These are phyloP conservation scores for Immersiella caudata DNA, from an alignment of 495 filamentous ascomycete genomes.

Conservation along the genomic window DNA sequence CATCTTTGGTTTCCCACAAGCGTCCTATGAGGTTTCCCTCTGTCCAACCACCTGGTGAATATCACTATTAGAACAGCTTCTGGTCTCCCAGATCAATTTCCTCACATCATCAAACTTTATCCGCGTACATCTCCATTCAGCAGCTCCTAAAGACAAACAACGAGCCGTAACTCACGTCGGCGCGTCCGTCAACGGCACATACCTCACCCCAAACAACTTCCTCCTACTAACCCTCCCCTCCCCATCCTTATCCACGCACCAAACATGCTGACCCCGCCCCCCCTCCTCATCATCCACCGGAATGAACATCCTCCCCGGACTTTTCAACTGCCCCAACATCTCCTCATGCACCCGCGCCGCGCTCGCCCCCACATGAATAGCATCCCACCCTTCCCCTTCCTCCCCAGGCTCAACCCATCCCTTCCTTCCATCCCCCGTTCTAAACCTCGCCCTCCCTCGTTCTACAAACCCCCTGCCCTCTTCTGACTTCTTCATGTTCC, in stretches of 20 bases:
- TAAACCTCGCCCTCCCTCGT: conserved; percentile 66
- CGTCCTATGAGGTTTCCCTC: too few relatives aligned
- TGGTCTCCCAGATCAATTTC: too few relatives aligned
- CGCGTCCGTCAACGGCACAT: conserved; percentile 92
- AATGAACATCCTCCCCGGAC: conserved; percentile 83
- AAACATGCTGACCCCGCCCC: conserved; percentile 71
- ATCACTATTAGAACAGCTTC: too few relatives aligned
- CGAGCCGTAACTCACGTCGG: conserved; percentile 42
- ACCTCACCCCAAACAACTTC: conserved; percentile 81
- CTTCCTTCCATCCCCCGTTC: conserved; percentile 78
- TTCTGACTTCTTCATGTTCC: conserved; percentile 73
- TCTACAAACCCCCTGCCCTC: conserved; percentile 66
- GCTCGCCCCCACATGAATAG: conserved; percentile 94
- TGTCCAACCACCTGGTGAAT: too few relatives aligned
- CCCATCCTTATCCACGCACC: conserved; percentile 84
- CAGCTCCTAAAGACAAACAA: too few relatives aligned
- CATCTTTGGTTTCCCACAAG: too few relatives aligned
- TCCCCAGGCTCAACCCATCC: conserved; percentile 61
- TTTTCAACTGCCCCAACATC: conserved; percentile 76
- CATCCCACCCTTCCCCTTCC: conserved; percentile 63
- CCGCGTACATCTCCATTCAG: neutral
- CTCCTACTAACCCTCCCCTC: conserved; percentile 73
- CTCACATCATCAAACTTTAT: too few relatives aligned
- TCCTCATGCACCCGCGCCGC: conserved; percentile 71
- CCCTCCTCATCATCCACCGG: conserved; percentile 68